These are phyloP conservation scores for Gilbertella persicaria DNA, from an alignment of 371 early-diverging fungal species.

Conservation along the genomic window DNA sequence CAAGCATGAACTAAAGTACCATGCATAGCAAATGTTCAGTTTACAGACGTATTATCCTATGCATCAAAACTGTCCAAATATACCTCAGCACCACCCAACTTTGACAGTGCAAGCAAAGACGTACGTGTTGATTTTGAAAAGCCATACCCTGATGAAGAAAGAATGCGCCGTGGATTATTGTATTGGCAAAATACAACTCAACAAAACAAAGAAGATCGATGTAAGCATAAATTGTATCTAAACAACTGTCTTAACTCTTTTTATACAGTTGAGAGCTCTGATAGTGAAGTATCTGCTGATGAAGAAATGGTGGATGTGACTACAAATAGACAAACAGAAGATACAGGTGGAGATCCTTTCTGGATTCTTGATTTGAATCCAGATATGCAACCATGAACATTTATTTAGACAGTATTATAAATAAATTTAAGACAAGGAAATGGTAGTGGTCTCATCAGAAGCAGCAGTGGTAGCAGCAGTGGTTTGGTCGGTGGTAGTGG, in stretches of 20 bases:
- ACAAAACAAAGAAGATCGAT: slow-evolving; percentile 32
- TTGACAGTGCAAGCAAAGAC: slow-evolving; percentile 40
- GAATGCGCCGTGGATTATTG: slow-evolving; percentile 46
- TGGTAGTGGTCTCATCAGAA: too few relatives aligned
- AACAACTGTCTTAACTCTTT: not conserved
- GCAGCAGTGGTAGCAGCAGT: too few relatives aligned
- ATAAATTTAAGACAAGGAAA: too few relatives aligned
- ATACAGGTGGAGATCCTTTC: slow-evolving; percentile 41
- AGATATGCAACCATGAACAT: slow-evolving; percentile 42
- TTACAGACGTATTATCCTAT: slow-evolving; percentile 51
- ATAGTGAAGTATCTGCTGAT: slow-evolving; percentile 34
- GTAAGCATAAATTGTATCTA: slow-evolving; percentile 17
- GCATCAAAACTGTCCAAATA: slow-evolving; percentile 53
- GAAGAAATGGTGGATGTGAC: slow-evolving; percentile 28
- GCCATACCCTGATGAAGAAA: slow-evolving; percentile 56
- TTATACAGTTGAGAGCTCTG: slow-evolving; percentile 43
- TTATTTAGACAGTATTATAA: too few relatives aligned
- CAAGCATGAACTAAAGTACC: not conserved
- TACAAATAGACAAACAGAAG: slow-evolving; percentile 24
- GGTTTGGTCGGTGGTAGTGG: too few relatives aligned
- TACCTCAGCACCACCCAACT: slow-evolving; percentile 52
- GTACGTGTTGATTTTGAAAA: slow-evolving; percentile 50
- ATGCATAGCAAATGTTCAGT: slow-evolving; percentile 45
- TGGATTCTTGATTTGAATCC: slow-evolving; percentile 57
- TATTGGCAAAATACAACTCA: slow-evolving; percentile 48